Evolutionary conservation across 495 filamentous ascomycete species (phyloP).

Genomic region (Neurospora terricola): DNA sequence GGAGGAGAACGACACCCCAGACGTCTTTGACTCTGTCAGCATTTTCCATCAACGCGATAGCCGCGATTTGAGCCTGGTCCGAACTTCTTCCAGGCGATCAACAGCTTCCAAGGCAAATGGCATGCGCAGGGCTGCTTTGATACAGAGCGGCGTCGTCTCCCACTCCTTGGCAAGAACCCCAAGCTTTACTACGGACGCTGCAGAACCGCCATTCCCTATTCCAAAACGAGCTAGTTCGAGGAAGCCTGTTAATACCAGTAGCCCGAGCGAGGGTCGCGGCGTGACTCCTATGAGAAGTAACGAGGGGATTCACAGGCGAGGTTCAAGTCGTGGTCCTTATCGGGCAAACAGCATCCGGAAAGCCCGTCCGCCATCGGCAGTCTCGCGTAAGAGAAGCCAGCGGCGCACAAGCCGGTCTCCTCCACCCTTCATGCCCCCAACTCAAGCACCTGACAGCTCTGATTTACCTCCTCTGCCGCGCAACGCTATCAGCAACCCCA

Average conservation of each 20-base stretch:
- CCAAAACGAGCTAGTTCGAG: conserved; percentile 82
- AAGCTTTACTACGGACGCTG: conserved; percentile 53
- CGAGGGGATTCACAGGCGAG: conserved; percentile 32
- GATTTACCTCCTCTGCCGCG: conserved; percentile 59
- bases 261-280: conserved; percentile 60
- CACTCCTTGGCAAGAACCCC: conserved; percentile 69
- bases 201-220: conserved; percentile 77
- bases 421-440: conserved; percentile 53
- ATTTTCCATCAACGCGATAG: conserved; percentile 15
- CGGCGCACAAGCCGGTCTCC: conserved; percentile 53
- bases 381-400: conserved; percentile 43
- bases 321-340: conserved; percentile 31
- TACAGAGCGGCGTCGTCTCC: conserved; percentile 63
- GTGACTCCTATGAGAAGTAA: conserved; percentile 55
- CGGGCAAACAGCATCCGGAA: conserved; percentile 60
- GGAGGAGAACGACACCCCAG: background rate
- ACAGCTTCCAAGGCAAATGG: conserved; percentile 29
- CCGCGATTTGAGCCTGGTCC: conserved; percentile 21
- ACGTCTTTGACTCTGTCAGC: conserved; percentile 19
- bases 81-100: conserved; percentile 21
- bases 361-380: conserved; percentile 66
- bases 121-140: conserved; percentile 56
- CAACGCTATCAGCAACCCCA: conserved; percentile 60
- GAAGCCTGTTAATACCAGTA: conserved; percentile 55
- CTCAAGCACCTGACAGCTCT: conserved; percentile 60